Evolutionary conservation across 2,329 filamentous ascomycete genomes (phyloP), one percentile per base, ranked within the genome.

Genomic region (Helotiales sp.): DNA sequence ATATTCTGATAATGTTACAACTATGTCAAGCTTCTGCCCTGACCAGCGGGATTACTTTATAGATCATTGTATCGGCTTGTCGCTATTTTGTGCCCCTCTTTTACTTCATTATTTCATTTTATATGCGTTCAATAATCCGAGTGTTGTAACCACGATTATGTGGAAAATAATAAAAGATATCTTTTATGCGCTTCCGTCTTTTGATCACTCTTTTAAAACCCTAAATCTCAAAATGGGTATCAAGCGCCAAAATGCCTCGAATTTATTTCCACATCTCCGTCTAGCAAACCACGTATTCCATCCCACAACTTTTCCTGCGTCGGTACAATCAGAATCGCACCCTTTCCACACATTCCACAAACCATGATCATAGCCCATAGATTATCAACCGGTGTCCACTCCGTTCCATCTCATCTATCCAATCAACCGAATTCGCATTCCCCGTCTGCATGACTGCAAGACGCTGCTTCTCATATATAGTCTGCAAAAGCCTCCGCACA

Each of bases 391-490:
- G 78, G 70, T 84, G 71, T 6, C 81, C 80, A 64, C 79, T 77
- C 64, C 81, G 78, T 52, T 77, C 76, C 75, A 85, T 81, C 20
- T 86, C 72, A 28, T 80, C 78, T 26, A 83, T 73, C 85, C 85
- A 87, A 68, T 84, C 82, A 32, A 86, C 80, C 71, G 81, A 81
- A 76, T 58, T 79, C 75, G 69, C 80, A 78, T 6, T 79, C 78
- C 20, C 80, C 78, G 32, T 73, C 72, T 75, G 77, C 77, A 49
- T 15, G 7, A 80, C 76, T 32, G 79, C 77, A 52, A 78, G 75
- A 52, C 79, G 78, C 71, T 86, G 84, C 70, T 80, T 77, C 70
- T 86, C 81, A 68, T 81, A 84, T 11, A 87, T 79, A 8, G 77
- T 78, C 61, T 81, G 78, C 24, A 87, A 74, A 50, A 85, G 74